Base-by-base conservation (phyloP, 2,329 filamentous ascomycete species). In the Trichophyton schoenleinii region DNA sequence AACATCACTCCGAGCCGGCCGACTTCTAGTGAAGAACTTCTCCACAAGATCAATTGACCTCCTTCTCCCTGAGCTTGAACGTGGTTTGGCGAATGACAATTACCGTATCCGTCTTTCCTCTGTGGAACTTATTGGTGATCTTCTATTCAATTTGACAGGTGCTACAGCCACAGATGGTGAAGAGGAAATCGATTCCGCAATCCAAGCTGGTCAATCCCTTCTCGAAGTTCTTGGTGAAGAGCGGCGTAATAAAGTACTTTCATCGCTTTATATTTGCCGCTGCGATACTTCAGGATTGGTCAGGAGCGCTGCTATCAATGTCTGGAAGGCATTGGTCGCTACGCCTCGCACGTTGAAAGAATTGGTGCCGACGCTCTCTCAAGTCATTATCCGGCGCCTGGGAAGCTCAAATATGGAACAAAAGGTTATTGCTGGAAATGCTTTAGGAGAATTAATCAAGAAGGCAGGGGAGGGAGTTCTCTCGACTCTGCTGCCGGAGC, bases 31-130 rank as follows among this genome's bases (percentile, higher is more conserved):
- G 72, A 99, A 99, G 80, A 99, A 99, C 75, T 99, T 99, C 73
- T 91, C 95, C 28, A 88, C 91, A 59, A 89, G 91, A 70, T 89
- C 94, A 42, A 95, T 99, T 59, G 95, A 99, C 71, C 82, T 99
- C 18, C 80, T 99, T 18, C 81, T 99, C 61, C 94, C 94, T 5
- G 94, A 99, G 73, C 83, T 99, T 64, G 94, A 99, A 77, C 88
- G 94, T 67, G 94, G 94, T 72, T 82, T 99, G 66, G 92, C 91
- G n/a, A 92, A 99, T 73, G 90, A 97, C 74, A 99, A 85, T 76
- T 94, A 97, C 75, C 89, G 94, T 69, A 99, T 99, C 70, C 89
- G 94, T 79, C 87, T 99, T 72, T 97, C 92, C 74, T 99, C 95
- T 57, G 94, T 99, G 63, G 94, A 99, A 77, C 81, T 99, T 64